Conservation (phyloP, 306 rosid species). For the Corylus americana region DNA sequence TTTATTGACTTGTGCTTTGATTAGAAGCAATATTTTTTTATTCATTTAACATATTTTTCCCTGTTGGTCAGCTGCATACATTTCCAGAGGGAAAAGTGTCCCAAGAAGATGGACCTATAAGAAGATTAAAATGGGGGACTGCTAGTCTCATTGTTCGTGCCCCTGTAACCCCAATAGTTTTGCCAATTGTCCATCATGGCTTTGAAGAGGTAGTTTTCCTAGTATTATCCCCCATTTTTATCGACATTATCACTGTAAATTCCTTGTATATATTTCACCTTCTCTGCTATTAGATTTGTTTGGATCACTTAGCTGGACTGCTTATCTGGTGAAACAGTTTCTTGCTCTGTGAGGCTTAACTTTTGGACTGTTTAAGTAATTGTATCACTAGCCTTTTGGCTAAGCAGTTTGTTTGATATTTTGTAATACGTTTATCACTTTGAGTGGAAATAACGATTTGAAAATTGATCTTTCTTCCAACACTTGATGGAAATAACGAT, state of each 20-base stretch:
- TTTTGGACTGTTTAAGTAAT: too few relatives aligned
- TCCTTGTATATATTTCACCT: background rate
- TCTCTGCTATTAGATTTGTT: constrained; percentile 2
- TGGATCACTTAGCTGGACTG: constrained; percentile 15
- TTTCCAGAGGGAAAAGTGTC: constrained; percentile 89
- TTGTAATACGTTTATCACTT: background rate
- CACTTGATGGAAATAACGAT: background rate
- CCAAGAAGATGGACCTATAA: constrained; percentile 81
- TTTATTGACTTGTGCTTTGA: background rate
- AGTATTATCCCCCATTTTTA: too few relatives aligned
- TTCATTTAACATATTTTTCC: background rate
- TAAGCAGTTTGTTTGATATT: background rate
- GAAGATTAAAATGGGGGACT: constrained; percentile 90
- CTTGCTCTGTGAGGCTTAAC: too few relatives aligned
- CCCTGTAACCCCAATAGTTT: constrained; percentile 70
- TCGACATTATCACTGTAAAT: background rate
- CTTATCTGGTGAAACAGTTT: background rate
- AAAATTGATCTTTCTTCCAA: background rate
- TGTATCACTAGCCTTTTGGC: background rate
- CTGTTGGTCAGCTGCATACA: constrained; percentile 67
- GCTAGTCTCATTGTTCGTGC: constrained; percentile 94
- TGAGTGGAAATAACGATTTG: background rate
- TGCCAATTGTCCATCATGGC: constrained; percentile 88
- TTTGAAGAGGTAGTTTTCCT: constrained; percentile 58
- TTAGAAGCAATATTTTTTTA: background rate